A percentile compares a stretch with the other conserved stretches of the same genome.
These are phyloP conservation scores for Boletus rufocinnamomeus DNA, from an alignment of 768 basidiomycete species.

Conservation along the genomic window DNA sequence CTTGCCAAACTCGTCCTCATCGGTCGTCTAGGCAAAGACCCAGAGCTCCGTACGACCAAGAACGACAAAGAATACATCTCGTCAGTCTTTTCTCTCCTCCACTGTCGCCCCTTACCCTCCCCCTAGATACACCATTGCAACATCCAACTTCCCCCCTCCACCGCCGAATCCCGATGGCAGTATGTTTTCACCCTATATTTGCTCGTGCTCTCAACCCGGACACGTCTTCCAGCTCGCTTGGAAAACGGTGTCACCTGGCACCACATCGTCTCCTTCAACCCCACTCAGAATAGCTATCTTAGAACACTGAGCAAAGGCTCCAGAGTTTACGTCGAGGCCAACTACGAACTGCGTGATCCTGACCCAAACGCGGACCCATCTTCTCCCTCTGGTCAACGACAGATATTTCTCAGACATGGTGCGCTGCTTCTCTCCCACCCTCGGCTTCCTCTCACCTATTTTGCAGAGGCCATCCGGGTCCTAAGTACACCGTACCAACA, in stretches of 20 bases:
- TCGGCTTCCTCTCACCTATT: conserved; percentile 7
- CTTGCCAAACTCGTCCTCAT: conserved; percentile 77
- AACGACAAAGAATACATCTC: conserved; percentile 76
- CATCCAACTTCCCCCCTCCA: conserved; percentile 59
- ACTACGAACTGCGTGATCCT: conserved; percentile 74
- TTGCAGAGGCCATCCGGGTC: conserved; percentile 56
- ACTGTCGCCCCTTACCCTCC: neutral
- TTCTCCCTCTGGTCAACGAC: conserved; percentile 72
- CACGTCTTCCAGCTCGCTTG: conserved; percentile 46
- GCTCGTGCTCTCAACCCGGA: conserved; percentile 1
- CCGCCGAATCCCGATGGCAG: conserved; percentile 63
- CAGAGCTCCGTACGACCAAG: conserved; percentile 68
- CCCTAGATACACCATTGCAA: conserved; percentile 75
- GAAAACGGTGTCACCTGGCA: conserved; percentile 70
- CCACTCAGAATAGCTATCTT: conserved; percentile 61
- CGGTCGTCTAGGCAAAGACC: conserved; percentile 70
- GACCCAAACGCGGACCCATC: conserved; percentile 64
- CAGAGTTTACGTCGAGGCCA: conserved; percentile 80
- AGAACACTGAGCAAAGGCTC: conserved; percentile 66
- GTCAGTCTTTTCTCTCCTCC: conserved; percentile 43
- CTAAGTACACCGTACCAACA: conserved; percentile 38
- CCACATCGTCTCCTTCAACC: conserved; percentile 71
- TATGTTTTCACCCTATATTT: conserved; percentile 35
- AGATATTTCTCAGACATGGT: conserved; percentile 85
- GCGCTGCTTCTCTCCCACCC: conserved; percentile 15